These are phyloP conservation scores for Pisolithus orientalis DNA, from an alignment of 768 basidiomycete species.

Conservation along the genomic window DNA sequence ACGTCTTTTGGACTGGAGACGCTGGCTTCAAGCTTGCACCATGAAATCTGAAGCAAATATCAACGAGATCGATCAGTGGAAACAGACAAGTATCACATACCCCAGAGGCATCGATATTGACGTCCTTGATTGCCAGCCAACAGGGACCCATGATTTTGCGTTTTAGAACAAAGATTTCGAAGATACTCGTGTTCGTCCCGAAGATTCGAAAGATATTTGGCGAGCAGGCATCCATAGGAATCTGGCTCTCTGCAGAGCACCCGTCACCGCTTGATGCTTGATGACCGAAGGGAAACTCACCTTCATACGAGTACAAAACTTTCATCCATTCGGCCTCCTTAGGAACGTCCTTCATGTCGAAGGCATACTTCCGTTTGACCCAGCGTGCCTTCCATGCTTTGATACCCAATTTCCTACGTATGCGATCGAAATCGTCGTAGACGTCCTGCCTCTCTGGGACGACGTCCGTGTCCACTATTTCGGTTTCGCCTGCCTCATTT, in stretches of 20 bases:
- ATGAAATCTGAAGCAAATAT: conserved; percentile 64
- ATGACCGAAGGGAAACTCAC: conserved; percentile 35
- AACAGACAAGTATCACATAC: conserved; percentile 32
- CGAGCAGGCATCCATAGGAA: conserved; percentile 68
- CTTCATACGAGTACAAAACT: conserved; percentile 84
- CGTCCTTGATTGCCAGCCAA: conserved; percentile 84
- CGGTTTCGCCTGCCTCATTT: conserved; percentile 20
- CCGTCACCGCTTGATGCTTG: background rate
- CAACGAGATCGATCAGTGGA: background rate
- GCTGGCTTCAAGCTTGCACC: conserved; percentile 91
- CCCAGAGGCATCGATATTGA: conserved; percentile 68
- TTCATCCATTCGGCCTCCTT: conserved; percentile 88
- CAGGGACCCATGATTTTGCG: conserved; percentile 99
- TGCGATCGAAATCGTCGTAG: conserved; percentile 74
- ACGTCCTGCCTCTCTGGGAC: conserved; percentile 68
- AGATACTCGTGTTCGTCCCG: conserved; percentile 87
- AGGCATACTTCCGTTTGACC: conserved; percentile 88
- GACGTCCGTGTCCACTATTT: conserved; percentile 64
- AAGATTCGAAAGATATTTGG: conserved; percentile 85
- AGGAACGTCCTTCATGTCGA: conserved; percentile 73
- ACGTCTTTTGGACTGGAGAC: conserved; percentile 85
- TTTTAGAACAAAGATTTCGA: conserved; percentile 90
- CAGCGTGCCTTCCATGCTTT: conserved; percentile 75
- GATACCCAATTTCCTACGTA: conserved; percentile 67
- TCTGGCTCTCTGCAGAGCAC: conserved; percentile 28